Base-by-base conservation (phyloP, 768 basidiomycete species). In the Trichaptum fuscoviolaceum region DNA sequence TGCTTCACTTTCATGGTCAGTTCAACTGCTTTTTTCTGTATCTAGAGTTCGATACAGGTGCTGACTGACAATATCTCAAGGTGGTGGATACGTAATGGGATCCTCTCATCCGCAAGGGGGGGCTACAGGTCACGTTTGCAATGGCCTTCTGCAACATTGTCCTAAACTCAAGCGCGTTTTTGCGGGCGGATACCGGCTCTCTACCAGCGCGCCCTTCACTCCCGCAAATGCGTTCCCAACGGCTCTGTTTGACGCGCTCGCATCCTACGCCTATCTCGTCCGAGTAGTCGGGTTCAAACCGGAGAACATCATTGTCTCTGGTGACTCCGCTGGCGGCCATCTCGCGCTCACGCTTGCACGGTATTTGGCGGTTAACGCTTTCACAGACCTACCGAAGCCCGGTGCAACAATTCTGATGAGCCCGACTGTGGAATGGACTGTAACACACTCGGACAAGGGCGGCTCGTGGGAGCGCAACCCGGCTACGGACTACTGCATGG, bases 261-360 rank as follows among this genome's bases (percentile, higher is more conserved):
- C 78, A 5, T 76, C 74, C 20, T 79, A 78, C 70, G 34, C 71
- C n/a, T 75, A 79, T 72, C 72, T 82, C 34, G 67, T 76, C 58
- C 36, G 60, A 27, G 66, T 68, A 18, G 68, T 79, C 34, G 69
- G 71, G 1, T 77, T 80, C 68, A 35, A 69, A 26, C 67, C 77
- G 12, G n/a, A 60, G 35, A 71, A 77, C 36, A 74, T 81, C 63
- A 73, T 78, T 62, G 63, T 81, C 58, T 70, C 76, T 26, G 80
- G 79, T 25, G 79, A 81, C 66, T 78, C 77, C 1, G 77, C 79
- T 0, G 81, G 80, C 5, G 80, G 75, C 7, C 76, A 80, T 70
- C 72, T 80, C 27, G 74, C 72, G n/a, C 61, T 73, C 25, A 64
- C 69, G 23, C 65, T 74, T 24, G 61, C 62, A 23, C 70, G 70